A percentile compares a stretch with the other conserved stretches of the same genome.
phyloP scores from a whole-genome alignment of 2,329 filamentous ascomycete genomes.

The Endoconidiophora laricicola region DNA sequence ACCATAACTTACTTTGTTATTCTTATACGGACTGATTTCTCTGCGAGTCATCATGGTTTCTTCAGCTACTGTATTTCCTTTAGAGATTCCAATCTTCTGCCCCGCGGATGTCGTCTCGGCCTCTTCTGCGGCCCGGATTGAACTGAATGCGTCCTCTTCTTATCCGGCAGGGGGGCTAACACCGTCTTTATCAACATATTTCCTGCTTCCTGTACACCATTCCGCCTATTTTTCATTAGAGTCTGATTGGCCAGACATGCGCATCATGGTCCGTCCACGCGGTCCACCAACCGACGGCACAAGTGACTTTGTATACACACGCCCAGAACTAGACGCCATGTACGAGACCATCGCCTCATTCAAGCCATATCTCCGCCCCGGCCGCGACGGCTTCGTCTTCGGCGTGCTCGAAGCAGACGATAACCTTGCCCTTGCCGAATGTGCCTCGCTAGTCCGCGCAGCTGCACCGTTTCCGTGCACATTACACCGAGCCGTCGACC shows the following conservation, averaged over 20 bases:
- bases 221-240: neutral
- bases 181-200: neutral
- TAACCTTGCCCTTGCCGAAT: neutral
- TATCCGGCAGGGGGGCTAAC: neutral
- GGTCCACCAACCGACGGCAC: conserved; percentile 17
- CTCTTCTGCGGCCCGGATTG: too few relatives aligned
- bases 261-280: conserved; percentile 39
- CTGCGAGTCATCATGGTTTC: too few relatives aligned
- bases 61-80: too few relatives aligned
- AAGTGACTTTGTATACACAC: conserved; percentile 11
- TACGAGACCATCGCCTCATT: conserved; percentile 19
- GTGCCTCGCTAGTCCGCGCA: conserved; percentile 22
- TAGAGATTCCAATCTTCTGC: too few relatives aligned
- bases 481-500: conserved; percentile 42
- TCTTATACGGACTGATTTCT: too few relatives aligned
- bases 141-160: too few relatives aligned
- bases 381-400: neutral
- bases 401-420: neutral
- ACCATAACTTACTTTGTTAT: too few relatives aligned
- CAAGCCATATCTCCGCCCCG: conserved; percentile 19
- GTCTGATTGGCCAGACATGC: conserved; percentile 18
- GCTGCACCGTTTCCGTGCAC: conserved; percentile 29
- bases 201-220: neutral
- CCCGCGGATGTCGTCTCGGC: too few relatives aligned
- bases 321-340: conserved; percentile 28